Evolutionary conservation across 805 yeast species (phyloP), one percentile per base, ranked within the genome.

Genomic region (Yarrowia sp.): DNA sequence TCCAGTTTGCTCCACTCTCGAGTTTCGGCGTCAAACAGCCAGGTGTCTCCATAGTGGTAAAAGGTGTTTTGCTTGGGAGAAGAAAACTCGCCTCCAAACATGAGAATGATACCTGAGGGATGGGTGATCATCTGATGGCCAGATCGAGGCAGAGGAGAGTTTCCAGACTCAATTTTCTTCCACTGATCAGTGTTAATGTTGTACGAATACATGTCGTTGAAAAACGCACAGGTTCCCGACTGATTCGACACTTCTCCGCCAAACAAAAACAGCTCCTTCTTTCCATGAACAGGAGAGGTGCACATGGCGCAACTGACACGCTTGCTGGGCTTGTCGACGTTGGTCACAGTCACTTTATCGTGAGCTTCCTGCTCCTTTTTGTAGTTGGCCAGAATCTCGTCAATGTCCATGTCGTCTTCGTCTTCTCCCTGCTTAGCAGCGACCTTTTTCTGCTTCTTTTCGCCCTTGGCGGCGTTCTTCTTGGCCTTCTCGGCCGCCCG

Each of bases 31-130:
- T 95, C 98, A 69, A 94, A 80, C 56, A 94, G 83, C 99, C 99
- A 94, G 4, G 97, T 89, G 75, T 94, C 99, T 17, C 97, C 94
- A 76, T 91, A 94, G 78, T 94, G 99, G 76, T 95, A 95, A 78
- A 94, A 94, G 0, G 97, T 92, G 63, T 91, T 86, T 77, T 94
- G 99, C 73, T 94, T 94, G 3, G 98, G 98, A 15, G 97, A 90
- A 1, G 97, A 91, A 73, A 95, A 94, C 78, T 94, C 99, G 73
- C 99, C 99, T 61, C 98, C 99, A 79, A 92, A 95, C 81, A 94
- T 78, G 69, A 94, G 76, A 34, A 91, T 84, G 1, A 93, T 80
- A 12, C 98, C 98, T 1, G 92, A 86, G 1, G 97, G 97, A 77
- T 94, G 98, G 0, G 91, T 88, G 70, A 93, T 88, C 91, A 93